Percentiles rank a stretch among this genome's conserved stretches.
phyloP scores from a whole-genome alignment of 768 basidiomycete species.

The Russula sp. region DNA sequence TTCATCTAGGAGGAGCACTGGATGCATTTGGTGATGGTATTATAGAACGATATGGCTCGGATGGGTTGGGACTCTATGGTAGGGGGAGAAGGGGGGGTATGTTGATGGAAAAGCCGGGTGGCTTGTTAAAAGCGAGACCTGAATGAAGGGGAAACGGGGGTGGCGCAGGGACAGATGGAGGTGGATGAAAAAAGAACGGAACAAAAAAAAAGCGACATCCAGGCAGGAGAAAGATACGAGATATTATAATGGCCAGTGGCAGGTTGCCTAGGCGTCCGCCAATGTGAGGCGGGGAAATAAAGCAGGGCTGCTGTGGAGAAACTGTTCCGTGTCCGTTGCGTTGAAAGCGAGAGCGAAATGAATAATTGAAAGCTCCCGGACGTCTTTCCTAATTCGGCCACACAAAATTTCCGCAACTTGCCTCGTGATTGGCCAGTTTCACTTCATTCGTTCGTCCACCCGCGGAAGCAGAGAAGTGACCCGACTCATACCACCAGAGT shows the following conservation, averaged over 20 bases:
- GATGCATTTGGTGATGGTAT: conserved; percentile 15
- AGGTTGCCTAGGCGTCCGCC: conserved; percentile 15
- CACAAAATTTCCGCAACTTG: background rate
- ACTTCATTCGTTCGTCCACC: background rate
- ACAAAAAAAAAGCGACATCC: background rate
- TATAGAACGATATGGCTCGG: background rate
- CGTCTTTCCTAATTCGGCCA: background rate
- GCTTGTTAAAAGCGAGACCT: background rate
- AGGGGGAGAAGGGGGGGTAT: background rate
- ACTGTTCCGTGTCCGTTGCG: too few species aligned
- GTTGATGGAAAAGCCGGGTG: background rate
- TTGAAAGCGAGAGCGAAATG: too few species aligned
- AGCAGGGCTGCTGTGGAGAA: background rate
- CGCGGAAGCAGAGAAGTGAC: background rate
- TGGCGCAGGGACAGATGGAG: background rate
- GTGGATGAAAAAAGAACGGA: conserved; percentile 2
- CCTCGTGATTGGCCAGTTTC: background rate
- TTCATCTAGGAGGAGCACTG: conserved; percentile 22
- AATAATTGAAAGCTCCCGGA: too few species aligned
- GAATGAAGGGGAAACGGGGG: background rate
- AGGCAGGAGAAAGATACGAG: background rate
- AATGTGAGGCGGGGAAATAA: conserved; percentile 12
- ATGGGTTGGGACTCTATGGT: background rate
- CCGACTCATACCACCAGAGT: background rate
- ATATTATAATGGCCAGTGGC: conserved; percentile 1